A percentile compares a stretch with the other conserved stretches of the same genome.
Conservation (phyloP, 768 basidiomycete genomes). For the Trametes cingulata region DNA sequence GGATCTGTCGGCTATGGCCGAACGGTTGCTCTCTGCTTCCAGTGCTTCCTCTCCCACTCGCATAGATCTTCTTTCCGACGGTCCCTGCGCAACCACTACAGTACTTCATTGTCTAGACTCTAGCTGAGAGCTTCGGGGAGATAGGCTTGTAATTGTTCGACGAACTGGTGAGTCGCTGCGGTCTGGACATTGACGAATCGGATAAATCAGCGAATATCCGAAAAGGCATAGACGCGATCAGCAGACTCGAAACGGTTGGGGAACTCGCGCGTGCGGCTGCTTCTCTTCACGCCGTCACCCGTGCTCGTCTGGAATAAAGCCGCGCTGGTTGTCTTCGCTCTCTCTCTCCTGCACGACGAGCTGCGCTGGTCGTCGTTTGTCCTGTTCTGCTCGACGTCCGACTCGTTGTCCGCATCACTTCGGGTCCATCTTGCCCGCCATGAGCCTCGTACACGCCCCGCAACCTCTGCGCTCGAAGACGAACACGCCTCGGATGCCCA, state of each 20-base stretch:
- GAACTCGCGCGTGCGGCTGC: background rate
- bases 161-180: background rate
- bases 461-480: slow-evolving; percentile 10
- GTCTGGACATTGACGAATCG: background rate
- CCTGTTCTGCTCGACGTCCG: slow-evolving; percentile 4
- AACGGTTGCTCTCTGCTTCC: too few relatives aligned
- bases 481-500: slow-evolving; percentile 15
- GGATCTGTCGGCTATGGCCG: background rate
- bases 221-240: background rate
- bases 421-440: background rate
- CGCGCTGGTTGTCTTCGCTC: background rate
- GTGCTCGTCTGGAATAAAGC: background rate
- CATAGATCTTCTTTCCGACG: background rate
- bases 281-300: slow-evolving; percentile 4
- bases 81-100: background rate
- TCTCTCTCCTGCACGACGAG: slow-evolving; percentile 12
- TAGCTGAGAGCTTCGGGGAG: too few relatives aligned
- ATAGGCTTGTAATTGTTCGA: background rate
- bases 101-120: too few relatives aligned
- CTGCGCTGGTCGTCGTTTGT: slow-evolving; percentile 21
- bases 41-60: too few relatives aligned
- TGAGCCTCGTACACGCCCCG: slow-evolving; percentile 9
- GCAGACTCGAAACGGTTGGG: slow-evolving; percentile 6
- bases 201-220: slow-evolving; percentile 3
- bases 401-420: background rate